Percentiles rank a stretch among this genome's conserved stretches.
Conservation (phyloP, 179 eudicot genomes). For the Beta macrorhiza region DNA sequence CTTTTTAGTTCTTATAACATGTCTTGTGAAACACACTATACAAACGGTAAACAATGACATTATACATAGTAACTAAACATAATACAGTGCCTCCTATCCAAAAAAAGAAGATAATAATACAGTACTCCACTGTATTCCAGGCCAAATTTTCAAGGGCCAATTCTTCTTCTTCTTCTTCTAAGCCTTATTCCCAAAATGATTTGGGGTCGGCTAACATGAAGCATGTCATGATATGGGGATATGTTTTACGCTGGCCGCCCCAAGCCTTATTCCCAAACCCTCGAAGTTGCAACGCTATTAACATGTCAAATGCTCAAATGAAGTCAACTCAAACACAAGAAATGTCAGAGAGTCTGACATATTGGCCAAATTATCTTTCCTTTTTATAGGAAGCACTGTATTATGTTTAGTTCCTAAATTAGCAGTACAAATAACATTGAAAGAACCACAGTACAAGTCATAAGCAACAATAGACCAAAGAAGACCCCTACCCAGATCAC, state of each 20-base stretch:
- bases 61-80: background rate
- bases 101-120: background rate
- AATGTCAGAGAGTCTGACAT: background rate
- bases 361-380: too few species aligned
- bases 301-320: background rate
- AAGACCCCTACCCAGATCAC: slow-evolving; percentile 41
- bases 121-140: background rate
- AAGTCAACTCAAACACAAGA: background rate
- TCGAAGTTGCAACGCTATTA: background rate
- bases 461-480: background rate
- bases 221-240: too few species aligned
- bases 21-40: background rate
- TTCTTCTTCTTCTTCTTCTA: too few species aligned
- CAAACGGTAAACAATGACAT: background rate
- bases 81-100: too few species aligned
- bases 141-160: background rate
- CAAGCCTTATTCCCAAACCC: too few species aligned
- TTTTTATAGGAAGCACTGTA: too few species aligned
- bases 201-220: too few species aligned
- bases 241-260: too few species aligned
- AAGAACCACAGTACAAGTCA: background rate
- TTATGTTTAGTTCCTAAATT: background rate
- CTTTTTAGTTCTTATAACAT: background rate
- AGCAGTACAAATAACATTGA: background rate
- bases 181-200: too few species aligned